Evolutionary conservation across 495 filamentous ascomycete species (phyloP).

Genomic region (Mycothermus thermophilus): DNA sequence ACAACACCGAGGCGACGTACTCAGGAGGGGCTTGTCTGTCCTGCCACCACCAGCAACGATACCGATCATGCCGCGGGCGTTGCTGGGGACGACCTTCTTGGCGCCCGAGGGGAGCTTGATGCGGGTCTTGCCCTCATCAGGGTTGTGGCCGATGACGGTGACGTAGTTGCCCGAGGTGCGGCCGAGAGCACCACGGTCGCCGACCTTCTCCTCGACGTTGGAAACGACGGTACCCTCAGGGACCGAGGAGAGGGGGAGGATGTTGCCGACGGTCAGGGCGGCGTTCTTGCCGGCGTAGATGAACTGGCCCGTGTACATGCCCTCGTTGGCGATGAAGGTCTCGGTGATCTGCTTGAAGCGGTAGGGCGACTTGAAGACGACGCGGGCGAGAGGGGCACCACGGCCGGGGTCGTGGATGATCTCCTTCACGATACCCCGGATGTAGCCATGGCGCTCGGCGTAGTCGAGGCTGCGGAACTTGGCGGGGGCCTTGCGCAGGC

Average conservation of each 20-base stretch:
- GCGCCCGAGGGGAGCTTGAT: conserved; percentile 97
- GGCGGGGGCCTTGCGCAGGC: conserved; percentile 69
- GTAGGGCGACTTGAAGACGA: conserved; percentile 86
- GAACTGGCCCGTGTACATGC: conserved; percentile 99
- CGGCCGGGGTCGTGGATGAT: conserved; percentile 98
- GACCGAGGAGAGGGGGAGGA: conserved; percentile 83
- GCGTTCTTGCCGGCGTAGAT: conserved; percentile 99
- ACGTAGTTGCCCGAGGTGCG: conserved; percentile 98
- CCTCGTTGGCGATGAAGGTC: conserved; percentile 99
- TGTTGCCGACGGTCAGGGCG: conserved; percentile 84
- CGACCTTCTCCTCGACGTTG: conserved; percentile 98
- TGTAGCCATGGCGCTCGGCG: conserved; percentile 91
- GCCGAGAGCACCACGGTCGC: conserved; percentile 89
- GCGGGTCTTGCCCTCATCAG: conserved; percentile 97
- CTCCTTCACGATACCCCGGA: conserved; percentile 92
- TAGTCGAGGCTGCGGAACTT: conserved; percentile 93
- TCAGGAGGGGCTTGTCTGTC: conserved; percentile 98
- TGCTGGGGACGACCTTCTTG: conserved; percentile 95
- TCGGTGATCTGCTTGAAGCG: conserved; percentile 79
- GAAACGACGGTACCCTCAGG: conserved; percentile 97
- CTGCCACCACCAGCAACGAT: conserved; percentile 98
- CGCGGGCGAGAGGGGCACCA: conserved; percentile 92
- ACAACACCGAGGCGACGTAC: conserved; percentile 29
- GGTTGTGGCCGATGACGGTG: conserved; percentile 97
- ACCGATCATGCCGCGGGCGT: conserved; percentile 92